Base-by-base conservation (phyloP, 2,329 filamentous ascomycete species). In the Cytospora leucostoma region DNA sequence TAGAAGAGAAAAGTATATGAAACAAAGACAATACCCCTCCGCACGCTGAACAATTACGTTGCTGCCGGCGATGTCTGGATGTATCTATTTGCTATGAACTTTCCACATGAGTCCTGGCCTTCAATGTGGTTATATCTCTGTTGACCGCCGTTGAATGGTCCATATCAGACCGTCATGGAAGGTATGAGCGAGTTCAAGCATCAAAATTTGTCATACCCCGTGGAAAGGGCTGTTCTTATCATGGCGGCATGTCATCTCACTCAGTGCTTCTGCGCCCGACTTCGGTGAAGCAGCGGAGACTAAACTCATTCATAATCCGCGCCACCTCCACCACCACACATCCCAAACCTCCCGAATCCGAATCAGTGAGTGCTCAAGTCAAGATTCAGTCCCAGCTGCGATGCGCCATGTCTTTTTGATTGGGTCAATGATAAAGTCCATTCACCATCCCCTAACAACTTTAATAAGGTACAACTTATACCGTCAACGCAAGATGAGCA, bases 351-450 rank as follows among this genome's bases (percentile, higher is more conserved):
- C 63, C 35, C 56, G 19, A 37, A 21, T 34, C 40, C 10, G 38
- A 34, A 37, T 33, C 17, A 37, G 1, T 54, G 44, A n/a, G 21
- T 47, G 44, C 51, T 21, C 8, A 21, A 49, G 51, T 33, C 47
- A 34, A 37, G 19, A 21, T 32, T 6, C 15, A 15, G 40, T 17
- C 47, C 44, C 34, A 55, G 15, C 27, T 64, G 64, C 61, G 37
- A 66, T 66, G 64, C 64, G 61, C 50, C 57, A 64, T 66, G 64
- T 66, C 40, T 38, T 55, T 13, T 10, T 38, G 37, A 51, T 17
- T 17, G 56, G 49, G 50, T 19, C 51, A 11, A 10, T 44, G n/a
- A 8, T 40, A 49, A 27, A n/a, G 10, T 62, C 49, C 33, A 44
- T n/a, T n/a, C 38, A 61, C 37, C 17, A 15, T 33, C 50, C 15